phyloP scores from a whole-genome alignment of 2,329 filamentous ascomycete species.

The Phaeosphaeriaceae sp. region DNA sequence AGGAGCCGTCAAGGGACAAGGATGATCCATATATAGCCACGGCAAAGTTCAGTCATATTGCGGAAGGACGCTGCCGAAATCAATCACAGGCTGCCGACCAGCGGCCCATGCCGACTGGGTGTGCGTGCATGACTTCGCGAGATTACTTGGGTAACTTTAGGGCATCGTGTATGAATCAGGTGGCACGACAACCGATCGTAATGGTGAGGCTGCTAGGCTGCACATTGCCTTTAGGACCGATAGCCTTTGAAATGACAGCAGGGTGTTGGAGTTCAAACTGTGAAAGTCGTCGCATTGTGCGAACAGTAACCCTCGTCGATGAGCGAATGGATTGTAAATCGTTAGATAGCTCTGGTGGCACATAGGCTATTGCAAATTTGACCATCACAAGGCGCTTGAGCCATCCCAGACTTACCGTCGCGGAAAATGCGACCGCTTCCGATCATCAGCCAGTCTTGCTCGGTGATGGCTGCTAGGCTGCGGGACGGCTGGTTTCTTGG shows the following conservation, averaged over 20 bases:
- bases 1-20: background rate
- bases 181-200: background rate
- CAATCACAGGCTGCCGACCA: background rate
- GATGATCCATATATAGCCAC: background rate
- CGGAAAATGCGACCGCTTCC: background rate
- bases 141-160: background rate
- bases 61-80: conserved; percentile 1
- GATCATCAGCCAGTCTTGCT: background rate
- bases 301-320: too few relatives aligned
- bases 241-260: background rate
- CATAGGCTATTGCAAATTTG: background rate
- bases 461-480: background rate
- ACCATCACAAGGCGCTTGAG: background rate
- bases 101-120: background rate
- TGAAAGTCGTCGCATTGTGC: too few relatives aligned
- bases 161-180: background rate
- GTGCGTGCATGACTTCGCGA: conserved; percentile 6
- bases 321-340: background rate
- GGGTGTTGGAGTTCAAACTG: background rate
- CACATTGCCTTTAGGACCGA: background rate
- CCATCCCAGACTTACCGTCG: background rate
- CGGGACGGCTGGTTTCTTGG: background rate
- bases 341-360: background rate
- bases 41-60: background rate
- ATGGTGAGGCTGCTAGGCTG: background rate